Evolutionary conservation across 73 alveolate species (phyloP).

Genomic region (Paramecium caudatum): DNA sequence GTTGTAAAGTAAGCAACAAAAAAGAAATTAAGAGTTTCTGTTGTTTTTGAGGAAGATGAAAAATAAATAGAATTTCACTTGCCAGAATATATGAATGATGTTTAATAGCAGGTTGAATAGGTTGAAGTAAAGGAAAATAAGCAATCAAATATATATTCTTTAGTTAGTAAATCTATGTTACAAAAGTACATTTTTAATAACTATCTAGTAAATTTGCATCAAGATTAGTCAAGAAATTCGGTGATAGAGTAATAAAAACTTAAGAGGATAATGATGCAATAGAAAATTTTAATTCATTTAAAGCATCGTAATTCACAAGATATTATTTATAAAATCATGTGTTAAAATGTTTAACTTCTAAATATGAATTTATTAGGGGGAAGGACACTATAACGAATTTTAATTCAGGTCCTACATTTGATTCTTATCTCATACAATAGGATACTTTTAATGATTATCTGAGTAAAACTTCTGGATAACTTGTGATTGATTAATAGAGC

Average conservation of each 20-base stretch:
- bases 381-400: no score
- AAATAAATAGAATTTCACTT: background rate
- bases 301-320: conserved; percentile 26
- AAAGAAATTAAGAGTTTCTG: conserved; percentile 6
- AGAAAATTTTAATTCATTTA: conserved; percentile 3
- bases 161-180: conserved; percentile 39
- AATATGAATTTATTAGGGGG: background rate
- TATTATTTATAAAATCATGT: conserved; percentile 1
- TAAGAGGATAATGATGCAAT: conserved; percentile 9
- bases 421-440: no score
- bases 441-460: no score
- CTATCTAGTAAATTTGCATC: background rate
- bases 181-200: background rate
- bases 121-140: background rate
- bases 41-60: conserved; percentile 22
- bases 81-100: conserved; percentile 9
- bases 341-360: background rate
- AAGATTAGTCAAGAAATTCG: conserved; percentile 11
- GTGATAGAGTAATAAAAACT: background rate
- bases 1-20: background rate
- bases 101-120: background rate
- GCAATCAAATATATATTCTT: conserved; percentile 10
- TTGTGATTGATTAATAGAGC: no score
- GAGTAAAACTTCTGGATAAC: no score
- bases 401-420: no score